A percentile compares a stretch with the other conserved stretches of the same genome.
Conservation (phyloP, 129 eudicot species). For the Chrysanthemum lavandulifolium region DNA sequence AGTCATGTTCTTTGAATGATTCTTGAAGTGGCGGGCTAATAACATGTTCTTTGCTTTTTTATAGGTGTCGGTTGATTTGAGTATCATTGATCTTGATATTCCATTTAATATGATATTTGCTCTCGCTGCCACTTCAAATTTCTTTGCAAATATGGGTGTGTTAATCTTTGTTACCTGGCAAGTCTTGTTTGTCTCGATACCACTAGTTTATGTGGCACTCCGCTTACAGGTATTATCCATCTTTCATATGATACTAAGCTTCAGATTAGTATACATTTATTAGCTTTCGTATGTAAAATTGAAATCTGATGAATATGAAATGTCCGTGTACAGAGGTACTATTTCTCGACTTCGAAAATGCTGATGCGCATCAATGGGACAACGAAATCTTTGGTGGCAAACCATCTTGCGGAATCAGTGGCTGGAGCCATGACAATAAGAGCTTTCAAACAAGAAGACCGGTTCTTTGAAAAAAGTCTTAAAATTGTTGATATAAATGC, state of each 20-base stretch:
- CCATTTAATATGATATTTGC: constrained; percentile 66
- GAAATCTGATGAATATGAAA: constrained; percentile 21
- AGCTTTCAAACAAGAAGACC: constrained; percentile 82
- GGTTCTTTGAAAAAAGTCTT: constrained; percentile 67
- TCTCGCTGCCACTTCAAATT: constrained; percentile 57
- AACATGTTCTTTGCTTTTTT: constrained; percentile 1
- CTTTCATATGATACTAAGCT: neutral
- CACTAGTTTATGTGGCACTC: constrained; percentile 65
- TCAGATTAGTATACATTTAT: neutral
- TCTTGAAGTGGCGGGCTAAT: constrained; percentile 8
- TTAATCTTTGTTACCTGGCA: constrained; percentile 82
- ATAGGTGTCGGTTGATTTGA: constrained; percentile 84
- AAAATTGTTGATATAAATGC: constrained; percentile 77
- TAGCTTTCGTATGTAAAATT: neutral
- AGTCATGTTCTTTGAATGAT: neutral
- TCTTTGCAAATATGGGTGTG: constrained; percentile 59
- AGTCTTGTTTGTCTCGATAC: constrained; percentile 74
- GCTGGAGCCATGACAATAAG: constrained; percentile 86
- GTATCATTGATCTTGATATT: constrained; percentile 89
- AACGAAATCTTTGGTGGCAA: constrained; percentile 78
- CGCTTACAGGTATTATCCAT: constrained; percentile 67
- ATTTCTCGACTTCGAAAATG: constrained; percentile 77
- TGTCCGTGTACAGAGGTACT: constrained; percentile 52
- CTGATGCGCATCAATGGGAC: constrained; percentile 89
- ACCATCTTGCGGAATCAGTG: constrained; percentile 86